These are phyloP conservation scores for Hypoxylon sp. DNA, from an alignment of 2,329 filamentous ascomycete genomes.

Conservation along the genomic window DNA sequence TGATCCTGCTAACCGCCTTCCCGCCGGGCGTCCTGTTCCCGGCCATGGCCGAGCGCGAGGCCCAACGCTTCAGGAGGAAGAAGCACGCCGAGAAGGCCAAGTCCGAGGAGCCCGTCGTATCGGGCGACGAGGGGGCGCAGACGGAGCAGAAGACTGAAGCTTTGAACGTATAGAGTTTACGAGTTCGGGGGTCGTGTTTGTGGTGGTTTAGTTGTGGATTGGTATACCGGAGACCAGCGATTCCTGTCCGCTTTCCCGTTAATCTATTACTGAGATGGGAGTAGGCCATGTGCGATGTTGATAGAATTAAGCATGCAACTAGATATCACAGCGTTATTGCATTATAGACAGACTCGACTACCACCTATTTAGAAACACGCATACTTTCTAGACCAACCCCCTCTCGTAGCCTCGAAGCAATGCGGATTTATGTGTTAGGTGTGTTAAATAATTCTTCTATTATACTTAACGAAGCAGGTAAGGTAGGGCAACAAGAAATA, in stretches of 20 bases:
- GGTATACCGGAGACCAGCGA: not conserved
- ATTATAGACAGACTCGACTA: constrained; percentile 17
- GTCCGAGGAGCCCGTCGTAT: constrained; percentile 19
- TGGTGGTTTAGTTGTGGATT: not conserved
- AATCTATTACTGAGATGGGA: not conserved
- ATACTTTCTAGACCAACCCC: not conserved
- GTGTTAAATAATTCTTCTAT: constrained; percentile 8
- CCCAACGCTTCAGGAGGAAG: constrained; percentile 45
- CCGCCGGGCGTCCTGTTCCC: constrained; percentile 69
- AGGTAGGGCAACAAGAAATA: not conserved
- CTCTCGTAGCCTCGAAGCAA: too few relatives aligned
- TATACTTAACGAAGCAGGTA: constrained; percentile 2
- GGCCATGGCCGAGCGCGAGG: constrained; percentile 59
- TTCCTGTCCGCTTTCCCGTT: not conserved
- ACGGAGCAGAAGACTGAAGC: constrained; percentile 21
- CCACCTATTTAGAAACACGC: not conserved
- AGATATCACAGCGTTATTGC: constrained; percentile 20
- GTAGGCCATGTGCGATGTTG: not conserved
- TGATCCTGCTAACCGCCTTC: constrained; percentile 63
- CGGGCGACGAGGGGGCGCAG: constrained; percentile 32
- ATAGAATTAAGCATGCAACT: constrained; percentile 3
- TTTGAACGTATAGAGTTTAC: constrained; percentile 20
- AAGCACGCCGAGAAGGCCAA: constrained; percentile 30
- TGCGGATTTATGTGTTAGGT: not conserved
- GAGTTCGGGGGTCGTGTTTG: not conserved